Conservation (phyloP, 2,329 filamentous ascomycete species). For the Trichoderma asperellum region DNA sequence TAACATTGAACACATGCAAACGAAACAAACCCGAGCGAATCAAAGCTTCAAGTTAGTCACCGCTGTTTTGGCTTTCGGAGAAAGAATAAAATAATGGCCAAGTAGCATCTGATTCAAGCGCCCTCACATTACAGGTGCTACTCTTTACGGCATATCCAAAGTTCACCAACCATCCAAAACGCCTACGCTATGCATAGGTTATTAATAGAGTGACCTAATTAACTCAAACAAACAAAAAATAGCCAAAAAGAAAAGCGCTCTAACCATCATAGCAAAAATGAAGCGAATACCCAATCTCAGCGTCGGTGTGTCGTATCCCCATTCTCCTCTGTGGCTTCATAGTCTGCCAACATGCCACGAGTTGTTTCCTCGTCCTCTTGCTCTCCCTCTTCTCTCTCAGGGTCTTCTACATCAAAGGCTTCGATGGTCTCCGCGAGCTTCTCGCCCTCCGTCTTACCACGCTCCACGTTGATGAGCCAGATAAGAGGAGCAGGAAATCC, state of each 20-base stretch:
- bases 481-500: constrained; percentile 83
- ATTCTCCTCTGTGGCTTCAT: constrained; percentile 23
- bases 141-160: not conserved
- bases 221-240: constrained; percentile 8
- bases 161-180: constrained; percentile 28
- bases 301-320: constrained; percentile 14
- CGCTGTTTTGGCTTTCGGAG: not conserved
- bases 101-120: not conserved
- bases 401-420: constrained; percentile 47
- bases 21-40: too few relatives aligned
- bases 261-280: not conserved
- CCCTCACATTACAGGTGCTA: not conserved
- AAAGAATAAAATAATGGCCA: not conserved
- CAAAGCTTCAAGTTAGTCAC: not conserved
- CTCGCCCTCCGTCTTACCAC: constrained; percentile 70
- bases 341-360: constrained; percentile 32
- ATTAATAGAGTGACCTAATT: not conserved
- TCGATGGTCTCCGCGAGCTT: constrained; percentile 65
- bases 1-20: not conserved
- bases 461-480: constrained; percentile 81
- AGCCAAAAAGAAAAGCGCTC: not conserved
- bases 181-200: constrained; percentile 35
- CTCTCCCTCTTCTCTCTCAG: constrained; percentile 31
- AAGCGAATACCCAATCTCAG: constrained; percentile 1
- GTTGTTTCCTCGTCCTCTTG: constrained; percentile 37